Evolutionary conservation across 352 stramenopile species (phyloP), one percentile per base, ranked within the genome.

Genomic region (Sclerospora graminicola): DNA sequence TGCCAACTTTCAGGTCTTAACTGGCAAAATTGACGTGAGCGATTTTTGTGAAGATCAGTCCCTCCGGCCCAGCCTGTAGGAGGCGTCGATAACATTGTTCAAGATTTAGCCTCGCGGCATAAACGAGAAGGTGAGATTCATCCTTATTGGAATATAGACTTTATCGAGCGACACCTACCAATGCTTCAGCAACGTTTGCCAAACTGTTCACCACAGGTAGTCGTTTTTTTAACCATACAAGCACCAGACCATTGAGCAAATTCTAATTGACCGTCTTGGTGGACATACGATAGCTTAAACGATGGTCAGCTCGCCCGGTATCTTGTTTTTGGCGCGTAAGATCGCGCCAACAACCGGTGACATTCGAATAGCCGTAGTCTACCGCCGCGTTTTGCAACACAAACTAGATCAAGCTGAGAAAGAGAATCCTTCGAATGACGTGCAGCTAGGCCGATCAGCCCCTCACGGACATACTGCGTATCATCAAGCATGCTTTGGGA

Each of bases 111-210:
- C n/a, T n/a, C n/a, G n/a, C n/a, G n/a, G n/a, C n/a, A n/a, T n/a
- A n/a, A n/a, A n/a, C n/a, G n/a, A n/a, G n/a, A n/a, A n/a, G n/a
- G n/a, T n/a, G n/a, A n/a, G n/a, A n/a, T 85, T 92, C 35, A 66
- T 90, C 33, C 57, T 92, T 5, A 55, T 92, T 21, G 80, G 81
- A 4, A 85, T 92, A 70, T 90, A 9, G 81, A 92, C 43, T 85
- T 92, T 38, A 89, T 78, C 0, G 75, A 92, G 51, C 66, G 75
- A n/a, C 70, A 89, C 27, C 37, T 89, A 31, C 66, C 68, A 8
- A 58, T 71, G 28, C 57, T 92, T 1, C 58, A 75, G 41, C 54
- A 71, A 34, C 62, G 76, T 11, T 24, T 84, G 30, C 69, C 70
- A 0, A 51, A 72, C 7, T 69, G 65, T 42, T 67, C 69, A 13